phyloP scores from a whole-genome alignment of 306 rosid genomes.

The Lathyrus sativus region DNA sequence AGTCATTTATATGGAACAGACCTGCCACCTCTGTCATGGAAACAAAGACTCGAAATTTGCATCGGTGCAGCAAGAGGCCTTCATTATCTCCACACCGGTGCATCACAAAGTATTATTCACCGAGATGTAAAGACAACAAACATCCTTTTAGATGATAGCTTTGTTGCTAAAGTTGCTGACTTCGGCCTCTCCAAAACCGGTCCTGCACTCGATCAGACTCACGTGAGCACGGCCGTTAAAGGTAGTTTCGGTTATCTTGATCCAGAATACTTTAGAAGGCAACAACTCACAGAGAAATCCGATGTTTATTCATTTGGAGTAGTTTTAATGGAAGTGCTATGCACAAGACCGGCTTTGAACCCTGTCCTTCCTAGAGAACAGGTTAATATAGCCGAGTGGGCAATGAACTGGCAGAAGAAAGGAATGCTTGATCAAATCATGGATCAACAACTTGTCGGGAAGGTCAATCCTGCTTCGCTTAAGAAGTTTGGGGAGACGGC shows the following conservation, averaged over 20 bases:
- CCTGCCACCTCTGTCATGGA: conserved; percentile 82
- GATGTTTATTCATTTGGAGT: conserved; percentile 98
- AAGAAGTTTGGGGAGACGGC: conserved; percentile 96
- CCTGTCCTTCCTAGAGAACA: conserved; percentile 97
- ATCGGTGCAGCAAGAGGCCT: conserved; percentile 97
- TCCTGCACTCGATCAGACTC: conserved; percentile 95
- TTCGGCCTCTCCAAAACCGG: conserved; percentile 97
- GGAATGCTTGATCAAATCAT: conserved; percentile 95
- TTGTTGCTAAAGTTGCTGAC: conserved; percentile 96
- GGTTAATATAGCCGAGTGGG: conserved; percentile 99
- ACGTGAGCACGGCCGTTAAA: conserved; percentile 96
- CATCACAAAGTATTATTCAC: conserved; percentile 89
- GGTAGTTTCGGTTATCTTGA: conserved; percentile 99
- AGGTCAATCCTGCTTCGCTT: conserved; percentile 83
- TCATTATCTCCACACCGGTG: conserved; percentile 95
- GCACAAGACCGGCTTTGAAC: conserved; percentile 95
- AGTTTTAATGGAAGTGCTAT: conserved; percentile 92
- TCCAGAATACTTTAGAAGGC: conserved; percentile 95
- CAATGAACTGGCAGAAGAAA: conserved; percentile 93
- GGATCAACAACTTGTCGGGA: conserved; percentile 83
- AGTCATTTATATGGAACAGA: conserved; percentile 94
- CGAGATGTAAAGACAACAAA: conserved; percentile 98
- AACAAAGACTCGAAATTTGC: conserved; percentile 90
- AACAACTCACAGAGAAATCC: conserved; percentile 96
- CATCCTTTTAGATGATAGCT: conserved; percentile 88